Evolutionary conservation across 805 yeast species (phyloP).

Genomic region (Debaryomyces prosopidis): DNA sequence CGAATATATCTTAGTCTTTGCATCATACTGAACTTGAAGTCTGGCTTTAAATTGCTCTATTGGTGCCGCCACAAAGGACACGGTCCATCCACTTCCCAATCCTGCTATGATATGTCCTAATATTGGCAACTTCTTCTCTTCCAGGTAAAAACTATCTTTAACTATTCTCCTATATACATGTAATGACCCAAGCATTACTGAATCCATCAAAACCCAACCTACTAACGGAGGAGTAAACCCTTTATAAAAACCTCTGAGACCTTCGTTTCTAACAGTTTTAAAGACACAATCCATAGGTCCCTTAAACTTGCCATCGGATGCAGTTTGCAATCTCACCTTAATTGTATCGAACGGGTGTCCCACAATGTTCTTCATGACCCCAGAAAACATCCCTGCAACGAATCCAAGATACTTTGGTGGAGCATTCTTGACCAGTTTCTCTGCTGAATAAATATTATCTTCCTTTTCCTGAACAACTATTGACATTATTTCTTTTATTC

Average conservation of each 20-base stretch:
- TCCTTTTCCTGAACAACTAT: constrained; percentile 16
- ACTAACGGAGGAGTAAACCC: constrained; percentile 92
- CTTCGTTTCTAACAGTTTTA: constrained; percentile 74
- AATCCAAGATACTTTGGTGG: constrained; percentile 70
- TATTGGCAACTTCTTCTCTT: constrained; percentile 66
- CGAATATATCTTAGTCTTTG: constrained; percentile 58
- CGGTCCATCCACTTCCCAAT: constrained; percentile 88
- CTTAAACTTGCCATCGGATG: constrained; percentile 57
- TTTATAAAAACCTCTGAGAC: constrained; percentile 75
- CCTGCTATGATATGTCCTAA: constrained; percentile 75
- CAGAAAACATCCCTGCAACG: constrained; percentile 86
- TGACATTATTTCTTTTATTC: constrained; percentile 3
- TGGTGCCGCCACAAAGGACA: constrained; percentile 94
- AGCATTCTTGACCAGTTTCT: constrained; percentile 13
- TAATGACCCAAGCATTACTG: constrained; percentile 84
- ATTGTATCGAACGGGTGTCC: constrained; percentile 95
- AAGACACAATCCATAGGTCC: constrained; percentile 82
- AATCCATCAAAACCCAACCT: constrained; percentile 94
- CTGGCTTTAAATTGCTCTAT: constrained; percentile 88
- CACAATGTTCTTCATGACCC: constrained; percentile 82
- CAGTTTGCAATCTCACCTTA: constrained; percentile 80
- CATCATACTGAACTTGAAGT: constrained; percentile 86
- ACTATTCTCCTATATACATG: constrained; percentile 72
- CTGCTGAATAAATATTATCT: constrained; percentile 18
- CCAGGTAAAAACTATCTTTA: constrained; percentile 61